These are phyloP conservation scores for Bipolaris oryzae DNA, from an alignment of 2,329 filamentous ascomycete genomes.

Conservation along the genomic window DNA sequence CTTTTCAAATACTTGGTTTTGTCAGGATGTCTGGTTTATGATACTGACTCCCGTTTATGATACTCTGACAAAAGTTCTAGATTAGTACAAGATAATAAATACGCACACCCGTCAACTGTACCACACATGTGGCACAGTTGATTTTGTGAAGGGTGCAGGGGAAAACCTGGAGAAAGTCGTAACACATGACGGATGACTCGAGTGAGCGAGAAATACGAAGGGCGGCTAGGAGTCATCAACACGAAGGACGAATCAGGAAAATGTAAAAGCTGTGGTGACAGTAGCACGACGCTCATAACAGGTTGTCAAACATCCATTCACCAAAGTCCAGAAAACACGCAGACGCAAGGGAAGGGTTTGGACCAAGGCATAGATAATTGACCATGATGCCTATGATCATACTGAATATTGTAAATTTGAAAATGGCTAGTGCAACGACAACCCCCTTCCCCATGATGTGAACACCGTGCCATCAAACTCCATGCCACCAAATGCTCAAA, in stretches of 20 bases:
- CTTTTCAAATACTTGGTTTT: not conserved
- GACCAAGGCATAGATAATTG: not conserved
- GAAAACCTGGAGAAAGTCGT: slow-evolving; percentile 34
- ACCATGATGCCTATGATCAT: slow-evolving; percentile 3
- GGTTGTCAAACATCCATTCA: not conserved
- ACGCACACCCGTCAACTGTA: not conserved
- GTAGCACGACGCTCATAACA: not conserved
- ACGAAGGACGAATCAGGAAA: too few species aligned
- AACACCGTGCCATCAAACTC: slow-evolving; percentile 27
- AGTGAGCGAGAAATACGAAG: not conserved
- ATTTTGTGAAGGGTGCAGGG: slow-evolving; percentile 33
- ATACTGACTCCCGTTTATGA: too few species aligned
- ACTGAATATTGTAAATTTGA: slow-evolving; percentile 12
- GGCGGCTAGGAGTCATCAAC: not conserved
- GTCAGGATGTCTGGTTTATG: too few species aligned
- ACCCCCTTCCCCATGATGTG: slow-evolving; percentile 17
- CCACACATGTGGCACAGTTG: slow-evolving; percentile 38
- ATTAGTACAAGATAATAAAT: not conserved
- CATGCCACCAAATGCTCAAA: slow-evolving; percentile 29
- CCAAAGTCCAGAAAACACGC: not conserved
- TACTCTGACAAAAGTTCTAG: not conserved
- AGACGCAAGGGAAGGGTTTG: not conserved
- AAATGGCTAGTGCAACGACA: slow-evolving; percentile 8
- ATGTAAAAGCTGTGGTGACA: not conserved
- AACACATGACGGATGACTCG: slow-evolving; percentile 26